Conservation (phyloP, 805 yeast genomes). For the Nakazawaea ernobii region DNA sequence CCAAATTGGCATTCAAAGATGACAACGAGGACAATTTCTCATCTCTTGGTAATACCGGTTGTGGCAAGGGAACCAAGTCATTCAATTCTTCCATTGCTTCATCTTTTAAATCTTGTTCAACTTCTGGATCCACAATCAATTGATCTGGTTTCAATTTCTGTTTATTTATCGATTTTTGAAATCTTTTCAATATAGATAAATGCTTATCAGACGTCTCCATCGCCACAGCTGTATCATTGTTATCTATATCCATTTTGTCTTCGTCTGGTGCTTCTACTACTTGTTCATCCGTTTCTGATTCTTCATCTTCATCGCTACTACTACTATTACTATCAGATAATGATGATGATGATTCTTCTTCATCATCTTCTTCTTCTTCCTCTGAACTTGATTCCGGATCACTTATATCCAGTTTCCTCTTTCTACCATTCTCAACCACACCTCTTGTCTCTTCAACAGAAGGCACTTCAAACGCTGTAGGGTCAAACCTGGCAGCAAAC, state of each 20-base stretch:
- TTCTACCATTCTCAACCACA: slow-evolving; percentile 13
- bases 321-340: neutral
- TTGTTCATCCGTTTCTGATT: slow-evolving; percentile 3
- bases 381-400: slow-evolving; percentile 5
- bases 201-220: slow-evolving; percentile 32
- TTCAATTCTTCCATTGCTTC: slow-evolving; percentile 23
- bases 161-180: slow-evolving; percentile 36
- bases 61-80: slow-evolving; percentile 74
- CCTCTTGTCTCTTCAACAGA: slow-evolving; percentile 11
- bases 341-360: neutral
- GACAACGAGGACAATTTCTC: slow-evolving; percentile 28
- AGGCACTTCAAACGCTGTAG: slow-evolving; percentile 15
- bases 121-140: no score
- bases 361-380: slow-evolving; percentile 14
- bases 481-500: slow-evolving; percentile 12
- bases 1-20: slow-evolving; percentile 31
- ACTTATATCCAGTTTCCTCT: slow-evolving; percentile 10
- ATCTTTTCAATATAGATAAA: slow-evolving; percentile 46
- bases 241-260: slow-evolving; percentile 12
- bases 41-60: slow-evolving; percentile 65
- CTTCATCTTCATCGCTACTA: neutral
- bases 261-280: neutral
- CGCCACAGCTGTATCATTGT: slow-evolving; percentile 12
- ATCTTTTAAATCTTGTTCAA: slow-evolving; percentile 16
- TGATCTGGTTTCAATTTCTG: slow-evolving; percentile 10